Evolutionary conservation across 345 rosid genomes (phyloP), one percentile per base, ranked within the genome.

Genomic region (Lenwebbia sp.): DNA sequence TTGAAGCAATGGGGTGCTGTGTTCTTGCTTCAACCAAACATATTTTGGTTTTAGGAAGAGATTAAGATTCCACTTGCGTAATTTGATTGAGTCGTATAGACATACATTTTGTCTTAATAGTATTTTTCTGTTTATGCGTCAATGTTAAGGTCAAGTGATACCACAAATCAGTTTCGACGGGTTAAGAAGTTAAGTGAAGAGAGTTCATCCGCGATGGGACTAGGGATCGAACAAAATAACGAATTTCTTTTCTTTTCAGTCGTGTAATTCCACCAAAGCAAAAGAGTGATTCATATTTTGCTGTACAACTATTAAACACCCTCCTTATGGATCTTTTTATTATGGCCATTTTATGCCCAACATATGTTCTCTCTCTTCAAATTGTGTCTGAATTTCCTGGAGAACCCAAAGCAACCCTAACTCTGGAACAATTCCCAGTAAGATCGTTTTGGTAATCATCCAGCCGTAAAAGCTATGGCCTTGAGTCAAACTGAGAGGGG

Each of bases 171-270:
- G 10, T 28, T 14, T 60, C 37, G 70, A 58, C 17, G 0, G 17
- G 6, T 58, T 13, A 12, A 58, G 70, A 58, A 58, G 70, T n/a
- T 15, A 58, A 58, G 70, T n/a, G 37, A 58, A 58, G 33, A n/a
- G 6, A 5, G 0, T 5, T 1, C 70, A 12, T 58, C 7, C 7
- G 0, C 70, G 0, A 13, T 14, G 0, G 9, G 33, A 13, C 33
- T 58, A 58, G 33, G 33, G 17, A 58, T 58, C 33, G 1, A 58
- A 28, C 9, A 5, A n/a, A 58, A 58, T 58, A n/a, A 58, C 28
- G 4, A 60, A 40, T 40, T 40, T 40, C 5, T 13, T 28, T 30
- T 60, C 19, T 7, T 25, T 25, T 57, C 30, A 26, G 3, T 57
- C 2, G 30, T 57, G 0, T 56, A 25, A 10, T 56, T 25, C 14